Evolutionary conservation across 129 eudicot species (phyloP), one percentile per base, ranked within the genome.

Genomic region (Flaveria brownii): DNA sequence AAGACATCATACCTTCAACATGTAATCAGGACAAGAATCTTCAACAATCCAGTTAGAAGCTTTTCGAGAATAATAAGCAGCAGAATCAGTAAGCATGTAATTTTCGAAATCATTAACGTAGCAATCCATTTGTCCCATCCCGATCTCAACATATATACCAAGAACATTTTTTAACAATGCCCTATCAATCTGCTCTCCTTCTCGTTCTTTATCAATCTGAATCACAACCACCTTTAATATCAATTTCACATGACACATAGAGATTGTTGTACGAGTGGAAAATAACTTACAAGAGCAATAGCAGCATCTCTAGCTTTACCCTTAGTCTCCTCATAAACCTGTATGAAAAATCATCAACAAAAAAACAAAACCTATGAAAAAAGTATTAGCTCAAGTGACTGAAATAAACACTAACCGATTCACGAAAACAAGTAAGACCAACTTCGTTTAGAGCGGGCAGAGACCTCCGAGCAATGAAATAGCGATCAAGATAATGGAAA

Each of bases 21-120:
- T 88, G 82, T 93, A 93, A 80, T 88, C 97, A 55, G 98, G 98
- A 72, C 97, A 90, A 8, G 97, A 90, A 82, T 90, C 92, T 41
- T 93, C 92, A 43, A 84, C 71, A 55, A 93, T 90, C 98, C 98
- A 90, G 60, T 79, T 85, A 13, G 88, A 88, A 28, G 97, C 91
- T 77, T 92, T 92, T 39, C 97, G 81, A 20, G 97, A 87, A 83
- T 92, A 89, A 62, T 92, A 92, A 42, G 89, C 87, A 17, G 89
- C 85, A 42, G 97, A 75, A 84, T 89, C 91, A 18, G 80, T 15
- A 74, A 92, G 93, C 96, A 89, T 72, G 33, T 28, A 30, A 46
- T 51, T 78, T 87, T 92, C 97, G 54, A 92, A 89, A 57, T 89
- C 96, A 7, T 70, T 74, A 39, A 78, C 91, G 84, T 92, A 92